Base-by-base conservation (phyloP, 352 stramenopile species). In the Phytophthora citrophthora region DNA sequence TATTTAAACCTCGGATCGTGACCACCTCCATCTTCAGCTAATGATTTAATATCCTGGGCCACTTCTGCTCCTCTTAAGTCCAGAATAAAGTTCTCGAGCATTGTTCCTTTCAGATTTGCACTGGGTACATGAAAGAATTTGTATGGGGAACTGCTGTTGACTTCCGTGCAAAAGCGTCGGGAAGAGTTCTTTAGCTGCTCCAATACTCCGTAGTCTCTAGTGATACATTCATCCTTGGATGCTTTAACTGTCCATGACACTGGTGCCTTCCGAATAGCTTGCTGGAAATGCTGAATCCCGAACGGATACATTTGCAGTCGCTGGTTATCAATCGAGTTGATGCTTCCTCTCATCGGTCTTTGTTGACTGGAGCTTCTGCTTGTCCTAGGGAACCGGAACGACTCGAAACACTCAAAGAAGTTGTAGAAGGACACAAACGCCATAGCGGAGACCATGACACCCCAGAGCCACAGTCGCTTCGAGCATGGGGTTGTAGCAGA, bases 1-100 rank as follows among this genome's bases (percentile, higher is more conserved):
- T 66, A 77, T 20, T 38, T 68, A n/a, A 77, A 63, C 4, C 69
- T 64, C 20, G 69, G 69, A 23, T 77, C 69, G 13, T 77, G 69
- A 0, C 39, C 40, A 3, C 55, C 39, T 2, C 69, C 70, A 23
- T 74, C 55, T 23, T 66, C 43, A 8, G 54, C 67, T 31, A 65
- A 36, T 7, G 18, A 48, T 2, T 46, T 13, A 24, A 74, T 77
- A 48, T 70, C 45, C 7, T 67, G 48, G 3, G 64, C 51, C 3
- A 77, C 34, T 39, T 68, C 5, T 1, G 69, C 48, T 0, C 43
- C 46, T 32, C 60, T 51, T 5, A 72, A 13, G 44, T 74, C 69
- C 47, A 77, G 34, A 10, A n/a, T 16, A 16, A 74, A 69, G 23
- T 74, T 57, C 27, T 61, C n/a, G 8, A 77, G 56, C 27, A 45